A percentile compares a stretch with the other conserved stretches of the same genome.
Evolutionary conservation across 1,284 basidiomycete species (phyloP).

Genomic region (Cutaneotrichosporon sp.): DNA sequence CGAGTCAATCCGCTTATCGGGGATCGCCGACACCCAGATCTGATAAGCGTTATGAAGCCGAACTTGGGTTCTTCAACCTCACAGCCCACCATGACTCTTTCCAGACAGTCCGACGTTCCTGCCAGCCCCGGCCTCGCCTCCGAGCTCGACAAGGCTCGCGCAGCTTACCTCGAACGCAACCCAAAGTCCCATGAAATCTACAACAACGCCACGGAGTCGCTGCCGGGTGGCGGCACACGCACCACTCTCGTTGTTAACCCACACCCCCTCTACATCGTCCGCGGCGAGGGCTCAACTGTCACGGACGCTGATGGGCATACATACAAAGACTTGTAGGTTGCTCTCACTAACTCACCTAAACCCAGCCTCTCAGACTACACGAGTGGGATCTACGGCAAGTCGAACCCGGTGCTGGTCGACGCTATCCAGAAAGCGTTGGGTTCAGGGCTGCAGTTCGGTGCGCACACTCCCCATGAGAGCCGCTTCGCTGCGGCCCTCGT

Average conservation of each 20-base stretch:
- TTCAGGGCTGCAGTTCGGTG: constrained; percentile 26
- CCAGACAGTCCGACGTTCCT: not conserved
- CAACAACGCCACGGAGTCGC: not conserved
- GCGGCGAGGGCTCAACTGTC: constrained; percentile 14
- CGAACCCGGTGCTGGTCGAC: constrained; percentile 17
- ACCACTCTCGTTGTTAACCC: constrained; percentile 26
- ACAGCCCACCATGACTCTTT: not conserved
- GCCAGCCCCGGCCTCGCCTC: not conserved
- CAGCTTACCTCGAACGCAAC: constrained; percentile 10
- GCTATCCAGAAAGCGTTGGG: constrained; percentile 21
- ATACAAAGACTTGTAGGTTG: constrained; percentile 29
- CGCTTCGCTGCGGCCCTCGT: constrained; percentile 20
- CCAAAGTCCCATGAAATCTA: constrained; percentile 13
- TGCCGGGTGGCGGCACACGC: constrained; percentile 28
- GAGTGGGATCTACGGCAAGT: constrained; percentile 30
- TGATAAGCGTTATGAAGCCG: not conserved
- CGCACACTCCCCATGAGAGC: constrained; percentile 23
- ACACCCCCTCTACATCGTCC: constrained; percentile 24
- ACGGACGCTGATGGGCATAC: constrained; percentile 25
- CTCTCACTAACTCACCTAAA: not conserved
- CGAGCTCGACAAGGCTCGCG: constrained; percentile 2
- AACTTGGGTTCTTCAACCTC: not conserved
- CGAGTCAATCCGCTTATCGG: too few species aligned
- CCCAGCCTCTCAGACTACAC: constrained; percentile 28
- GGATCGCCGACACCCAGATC: too few species aligned